Percentiles rank a stretch among this genome's conserved stretches.
Conservation (phyloP, 192 early-diverging fungal species). For the Allomyces javanicus region DNA sequence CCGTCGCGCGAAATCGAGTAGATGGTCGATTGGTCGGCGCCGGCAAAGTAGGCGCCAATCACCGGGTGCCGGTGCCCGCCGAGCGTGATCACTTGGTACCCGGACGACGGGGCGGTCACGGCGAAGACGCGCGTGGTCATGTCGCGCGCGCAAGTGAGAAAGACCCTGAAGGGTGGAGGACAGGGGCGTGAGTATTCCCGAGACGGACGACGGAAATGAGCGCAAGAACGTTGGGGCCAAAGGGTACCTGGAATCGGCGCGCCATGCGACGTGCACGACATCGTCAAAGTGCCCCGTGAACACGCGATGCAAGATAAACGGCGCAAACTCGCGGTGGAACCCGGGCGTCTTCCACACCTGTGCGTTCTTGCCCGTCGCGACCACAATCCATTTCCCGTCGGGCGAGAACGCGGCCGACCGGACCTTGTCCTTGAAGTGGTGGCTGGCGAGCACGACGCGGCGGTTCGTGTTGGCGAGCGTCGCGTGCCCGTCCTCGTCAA, state of each 20-base stretch:
- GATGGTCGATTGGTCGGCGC: conserved; percentile 15
- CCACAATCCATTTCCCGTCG: conserved; percentile 69
- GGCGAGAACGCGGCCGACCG: conserved; percentile 79
- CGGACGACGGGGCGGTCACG: conserved; percentile 31
- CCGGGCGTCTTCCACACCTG: conserved; percentile 89
- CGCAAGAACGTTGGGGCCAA: too few species aligned
- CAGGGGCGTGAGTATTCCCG: too few species aligned
- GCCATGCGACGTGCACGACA: conserved; percentile 65
- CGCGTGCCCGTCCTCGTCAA: conserved; percentile 84
- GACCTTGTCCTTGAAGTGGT: conserved; percentile 69
- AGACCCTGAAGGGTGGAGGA: background rate
- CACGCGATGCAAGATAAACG: conserved; percentile 64
- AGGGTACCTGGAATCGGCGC: conserved; percentile 55
- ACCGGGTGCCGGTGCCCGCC: conserved; percentile 71
- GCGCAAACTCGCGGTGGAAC: conserved; percentile 74
- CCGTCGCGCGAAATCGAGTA: conserved; percentile 65
- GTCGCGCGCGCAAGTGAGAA: conserved; percentile 16
- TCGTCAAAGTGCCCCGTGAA: conserved; percentile 74
- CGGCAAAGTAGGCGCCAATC: conserved; percentile 63
- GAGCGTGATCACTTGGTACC: conserved; percentile 48
- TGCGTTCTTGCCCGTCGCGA: conserved; percentile 62
- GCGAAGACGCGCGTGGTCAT: conserved; percentile 63
- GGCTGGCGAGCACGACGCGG: conserved; percentile 65
- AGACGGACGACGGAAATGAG: too few species aligned
- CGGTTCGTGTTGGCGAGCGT: conserved; percentile 71